Base-by-base conservation (phyloP, 495 filamentous ascomycete species). In the Xylaria sp. region DNA sequence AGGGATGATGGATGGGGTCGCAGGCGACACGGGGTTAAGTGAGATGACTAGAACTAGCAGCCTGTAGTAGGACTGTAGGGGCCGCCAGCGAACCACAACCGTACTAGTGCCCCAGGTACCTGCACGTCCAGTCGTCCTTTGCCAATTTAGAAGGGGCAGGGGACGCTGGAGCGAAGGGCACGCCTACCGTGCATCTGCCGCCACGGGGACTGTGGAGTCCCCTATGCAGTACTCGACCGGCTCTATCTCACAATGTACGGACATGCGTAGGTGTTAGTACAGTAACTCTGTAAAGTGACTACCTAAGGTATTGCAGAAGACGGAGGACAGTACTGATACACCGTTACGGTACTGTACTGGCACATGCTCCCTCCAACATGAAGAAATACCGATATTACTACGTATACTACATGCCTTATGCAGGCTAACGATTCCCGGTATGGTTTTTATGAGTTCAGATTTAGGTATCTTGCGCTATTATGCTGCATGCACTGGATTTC, bases 1-100 rank as follows among this genome's bases (percentile, higher is more conserved):
- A 64, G 61, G 61, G 69, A 71, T 55, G 61, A 64, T 26, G 61
- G 52, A 71, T 50, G 59, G 61, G 68, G 48, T 24, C 50, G 35
- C n/a, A 41, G 61, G 52, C 58, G 43, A 33, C 50, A 64, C 69
- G 69, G 61, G 50, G 69, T 63, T 52, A 3, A 35, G 52, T 53
- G 48, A 66, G 59, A 63, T 59, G 44, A 66, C 64, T 31, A 48
- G n/a, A n/a, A n/a, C n/a, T n/a, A n/a, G n/a, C n/a, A n/a, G n/a
- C n/a, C n/a, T n/a, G n/a, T n/a, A n/a, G n/a, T n/a, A n/a, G n/a
- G n/a, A n/a, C n/a, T n/a, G 44, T 63, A 31, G 61, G 59, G 61
- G 40, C 43, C 61, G 61, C 61, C 40, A 46, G 21, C n/a, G 11
- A 50, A 50, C 43, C 17, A 65, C 26, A 21, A 55, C 4, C 2